A percentile compares a stretch with the other conserved stretches of the same genome.
Evolutionary conservation across 1,284 basidiomycete species (phyloP).

Genomic region (Cystobasidium pallidum): DNA sequence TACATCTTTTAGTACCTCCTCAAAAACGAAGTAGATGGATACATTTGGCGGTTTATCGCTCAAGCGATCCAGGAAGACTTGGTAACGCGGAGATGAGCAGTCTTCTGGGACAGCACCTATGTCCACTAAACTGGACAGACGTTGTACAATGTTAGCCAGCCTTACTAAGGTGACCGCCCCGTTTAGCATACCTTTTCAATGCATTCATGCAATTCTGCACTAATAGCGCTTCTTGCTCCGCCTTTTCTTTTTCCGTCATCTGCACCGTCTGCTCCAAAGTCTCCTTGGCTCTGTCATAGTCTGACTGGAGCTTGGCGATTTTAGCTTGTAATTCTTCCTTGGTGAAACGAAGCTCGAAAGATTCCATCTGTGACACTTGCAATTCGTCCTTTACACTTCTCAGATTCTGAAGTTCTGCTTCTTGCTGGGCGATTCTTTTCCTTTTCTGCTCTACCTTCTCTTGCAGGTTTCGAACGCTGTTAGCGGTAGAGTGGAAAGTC

Average conservation of each 20-base stretch:
- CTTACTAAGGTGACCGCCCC: neutral
- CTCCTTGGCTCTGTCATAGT: neutral
- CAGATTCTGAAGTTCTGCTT: conserved; percentile 5
- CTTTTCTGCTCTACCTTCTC: neutral
- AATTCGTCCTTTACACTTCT: neutral
- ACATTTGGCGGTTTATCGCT: neutral
- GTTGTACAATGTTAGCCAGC: neutral
- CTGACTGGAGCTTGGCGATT: neutral
- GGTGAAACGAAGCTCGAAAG: conserved; percentile 3
- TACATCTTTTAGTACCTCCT: neutral
- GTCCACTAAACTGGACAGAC: neutral
- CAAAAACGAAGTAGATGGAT: neutral
- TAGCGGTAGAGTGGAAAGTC: neutral
- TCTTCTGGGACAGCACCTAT: neutral
- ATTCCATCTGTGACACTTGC: conserved; percentile 1
- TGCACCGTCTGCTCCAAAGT: neutral
- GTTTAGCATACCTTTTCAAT: neutral
- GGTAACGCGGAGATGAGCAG: neutral
- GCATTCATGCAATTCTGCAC: neutral
- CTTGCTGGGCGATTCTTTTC: conserved; percentile 2
- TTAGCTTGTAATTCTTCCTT: conserved; percentile 9
- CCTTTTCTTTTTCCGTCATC: neutral
- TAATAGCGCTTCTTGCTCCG: neutral
- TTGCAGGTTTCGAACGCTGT: neutral
- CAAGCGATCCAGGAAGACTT: neutral